Evolutionary conservation across 2,329 filamentous ascomycete genomes (phyloP).

Genomic region (Triangularia verruculosa): DNA sequence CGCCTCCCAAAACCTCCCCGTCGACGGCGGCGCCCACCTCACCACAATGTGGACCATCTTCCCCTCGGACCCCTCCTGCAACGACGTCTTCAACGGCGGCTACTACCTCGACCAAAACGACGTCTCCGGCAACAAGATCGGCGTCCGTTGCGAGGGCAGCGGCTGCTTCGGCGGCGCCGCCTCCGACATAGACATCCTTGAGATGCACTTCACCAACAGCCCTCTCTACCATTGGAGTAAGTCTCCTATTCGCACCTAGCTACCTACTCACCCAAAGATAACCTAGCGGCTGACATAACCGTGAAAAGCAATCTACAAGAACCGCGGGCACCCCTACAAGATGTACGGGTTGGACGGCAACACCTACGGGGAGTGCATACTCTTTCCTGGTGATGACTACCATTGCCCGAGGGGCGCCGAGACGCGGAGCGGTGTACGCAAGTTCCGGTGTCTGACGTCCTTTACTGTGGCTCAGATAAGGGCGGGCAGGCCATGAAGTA

Average conservation of each 20-base stretch:
- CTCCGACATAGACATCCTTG: not conserved
- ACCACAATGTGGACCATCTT: not conserved
- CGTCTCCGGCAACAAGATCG: not conserved
- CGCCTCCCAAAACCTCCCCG: not conserved
- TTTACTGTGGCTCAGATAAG: not conserved
- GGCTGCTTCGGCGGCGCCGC: not conserved
- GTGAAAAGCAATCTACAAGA: not conserved
- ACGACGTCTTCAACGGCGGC: not conserved
- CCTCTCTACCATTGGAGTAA: constrained; percentile 2
- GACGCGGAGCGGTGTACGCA: not conserved
- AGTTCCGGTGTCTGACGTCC: not conserved
- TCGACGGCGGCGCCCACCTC: not conserved
- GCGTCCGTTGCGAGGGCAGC: not conserved
- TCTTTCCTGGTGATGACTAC: not conserved
- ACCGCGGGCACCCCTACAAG: not conserved
- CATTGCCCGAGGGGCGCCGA: not conserved
- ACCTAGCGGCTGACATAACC: not conserved
- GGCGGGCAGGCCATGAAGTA: not conserved
- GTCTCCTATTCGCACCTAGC: not conserved
- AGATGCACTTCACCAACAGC: constrained; percentile 5
- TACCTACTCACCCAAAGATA: too few relatives aligned
- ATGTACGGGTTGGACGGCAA: constrained; percentile 1
- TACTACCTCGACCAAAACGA: not conserved
- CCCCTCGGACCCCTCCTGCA: not conserved
- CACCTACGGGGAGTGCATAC: not conserved